A percentile compares a stretch with the other conserved stretches of the same genome.
These are phyloP conservation scores for Pelargonium nanum DNA, from an alignment of 345 rosid species.

Conservation along the genomic window DNA sequence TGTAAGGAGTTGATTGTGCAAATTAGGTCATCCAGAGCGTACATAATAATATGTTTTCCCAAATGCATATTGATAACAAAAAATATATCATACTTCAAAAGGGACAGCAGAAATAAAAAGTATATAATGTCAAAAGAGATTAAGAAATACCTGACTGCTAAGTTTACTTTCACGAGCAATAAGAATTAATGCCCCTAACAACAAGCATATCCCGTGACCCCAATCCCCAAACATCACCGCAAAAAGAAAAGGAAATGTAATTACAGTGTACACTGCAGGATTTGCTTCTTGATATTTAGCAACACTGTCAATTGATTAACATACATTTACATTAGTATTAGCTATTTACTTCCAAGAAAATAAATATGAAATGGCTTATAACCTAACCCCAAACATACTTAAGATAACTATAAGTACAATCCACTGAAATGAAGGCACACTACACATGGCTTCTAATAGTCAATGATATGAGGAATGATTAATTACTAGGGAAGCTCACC, in stretches of 20 bases:
- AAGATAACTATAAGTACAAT: not conserved
- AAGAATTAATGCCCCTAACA: slow-evolving; percentile 80
- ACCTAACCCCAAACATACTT: not conserved
- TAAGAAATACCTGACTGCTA: slow-evolving; percentile 48
- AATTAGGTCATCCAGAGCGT: not conserved
- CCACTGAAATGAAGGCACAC: not conserved
- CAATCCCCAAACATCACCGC: slow-evolving; percentile 99
- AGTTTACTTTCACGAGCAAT: slow-evolving; percentile 76
- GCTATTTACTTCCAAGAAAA: not conserved
- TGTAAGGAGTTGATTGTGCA: slow-evolving; percentile 16
- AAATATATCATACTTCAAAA: not conserved
- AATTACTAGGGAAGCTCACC: not conserved
- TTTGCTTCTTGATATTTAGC: slow-evolving; percentile 96
- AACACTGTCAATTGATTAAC: slow-evolving; percentile 51
- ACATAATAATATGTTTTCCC: not conserved
- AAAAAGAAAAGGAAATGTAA: slow-evolving; percentile 95
- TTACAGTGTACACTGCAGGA: slow-evolving; percentile 80
- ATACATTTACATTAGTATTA: not conserved
- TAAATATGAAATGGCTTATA: not conserved
- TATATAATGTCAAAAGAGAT: not conserved
- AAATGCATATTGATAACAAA: not conserved
- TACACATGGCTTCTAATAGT: not conserved
- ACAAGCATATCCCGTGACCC: slow-evolving; percentile 98
- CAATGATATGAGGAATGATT: not conserved
- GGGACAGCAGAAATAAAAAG: not conserved